These are phyloP conservation scores for Mycena albidolilacea DNA, from an alignment of 768 basidiomycete genomes.

Conservation along the genomic window DNA sequence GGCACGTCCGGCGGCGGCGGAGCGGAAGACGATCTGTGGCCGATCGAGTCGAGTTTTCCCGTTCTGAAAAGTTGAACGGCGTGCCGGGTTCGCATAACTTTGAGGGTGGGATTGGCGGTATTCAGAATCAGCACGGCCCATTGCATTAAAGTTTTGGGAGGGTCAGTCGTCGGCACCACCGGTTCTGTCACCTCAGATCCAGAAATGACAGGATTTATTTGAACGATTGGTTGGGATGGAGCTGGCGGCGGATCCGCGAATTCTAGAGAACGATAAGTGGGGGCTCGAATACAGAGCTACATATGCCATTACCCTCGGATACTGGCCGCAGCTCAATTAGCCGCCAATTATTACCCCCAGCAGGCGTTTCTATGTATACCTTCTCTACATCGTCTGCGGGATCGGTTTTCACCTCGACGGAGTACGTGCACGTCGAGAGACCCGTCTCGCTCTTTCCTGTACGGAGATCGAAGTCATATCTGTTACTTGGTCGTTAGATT, in stretches of 20 bases:
- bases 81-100: slow-evolving; percentile 79
- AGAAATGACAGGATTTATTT: slow-evolving; percentile 36
- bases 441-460: slow-evolving; percentile 40
- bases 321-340: slow-evolving; percentile 79
- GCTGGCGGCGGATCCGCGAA: slow-evolving; percentile 78
- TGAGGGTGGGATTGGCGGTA: slow-evolving; percentile 77
- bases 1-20: slow-evolving; percentile 75
- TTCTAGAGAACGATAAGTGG: slow-evolving; percentile 49
- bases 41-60: slow-evolving; percentile 77
- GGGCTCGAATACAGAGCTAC: slow-evolving; percentile 1
- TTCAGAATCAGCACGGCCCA: slow-evolving; percentile 87
- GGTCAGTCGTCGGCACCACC: slow-evolving; percentile 61
- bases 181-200: slow-evolving; percentile 53
- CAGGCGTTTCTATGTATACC: slow-evolving; percentile 75
- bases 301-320: slow-evolving; percentile 68
- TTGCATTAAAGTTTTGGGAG: slow-evolving; percentile 80
- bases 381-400: slow-evolving; percentile 55
- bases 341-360: slow-evolving; percentile 68
- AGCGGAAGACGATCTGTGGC: slow-evolving; percentile 65
- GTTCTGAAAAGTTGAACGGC: slow-evolving; percentile 80
- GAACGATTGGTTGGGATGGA: slow-evolving; percentile 39
- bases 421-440: slow-evolving; percentile 77
- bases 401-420: slow-evolving; percentile 64
- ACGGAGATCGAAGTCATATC: slow-evolving; percentile 81
- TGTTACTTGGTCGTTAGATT: slow-evolving; percentile 39